Evolutionary conservation across 2,329 filamentous ascomycete genomes (phyloP).

Genomic region (Bipolaris bicolor): DNA sequence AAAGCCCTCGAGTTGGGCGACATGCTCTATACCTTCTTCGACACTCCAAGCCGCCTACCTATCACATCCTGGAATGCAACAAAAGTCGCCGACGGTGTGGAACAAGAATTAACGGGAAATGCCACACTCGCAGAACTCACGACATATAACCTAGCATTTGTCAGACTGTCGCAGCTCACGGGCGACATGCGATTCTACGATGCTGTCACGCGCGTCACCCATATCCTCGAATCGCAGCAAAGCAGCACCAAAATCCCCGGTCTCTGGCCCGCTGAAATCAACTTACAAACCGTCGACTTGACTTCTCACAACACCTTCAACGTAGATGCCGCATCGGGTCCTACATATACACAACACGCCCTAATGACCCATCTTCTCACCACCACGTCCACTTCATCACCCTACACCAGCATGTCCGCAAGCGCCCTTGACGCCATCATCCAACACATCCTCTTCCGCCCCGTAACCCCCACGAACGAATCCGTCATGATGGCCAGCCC

Average conservation of each 20-base stretch:
- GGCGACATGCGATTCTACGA: slow-evolving; percentile 53
- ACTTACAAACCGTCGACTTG: slow-evolving; percentile 31
- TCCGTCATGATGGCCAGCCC: slow-evolving; percentile 50
- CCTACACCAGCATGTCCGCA: slow-evolving; percentile 1
- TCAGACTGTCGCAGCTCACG: slow-evolving; percentile 51
- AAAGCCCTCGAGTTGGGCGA: slow-evolving; percentile 68
- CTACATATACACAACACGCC: not conserved
- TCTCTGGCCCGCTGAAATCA: slow-evolving; percentile 49
- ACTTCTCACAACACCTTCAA: slow-evolving; percentile 33
- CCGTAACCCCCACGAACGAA: slow-evolving; percentile 52
- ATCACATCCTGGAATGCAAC: slow-evolving; percentile 46
- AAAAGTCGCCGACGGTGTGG: slow-evolving; percentile 22
- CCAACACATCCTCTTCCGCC: slow-evolving; percentile 54
- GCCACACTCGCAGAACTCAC: slow-evolving; percentile 53
- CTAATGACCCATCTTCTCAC: not conserved
- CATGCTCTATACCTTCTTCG: slow-evolving; percentile 67
- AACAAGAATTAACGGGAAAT: slow-evolving; percentile 43
- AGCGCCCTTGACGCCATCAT: slow-evolving; percentile 49
- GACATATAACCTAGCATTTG: slow-evolving; percentile 52
- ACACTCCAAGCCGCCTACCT: slow-evolving; percentile 69
- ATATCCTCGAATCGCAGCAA: slow-evolving; percentile 49
- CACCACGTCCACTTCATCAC: slow-evolving; percentile 23
- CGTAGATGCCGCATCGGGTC: not conserved
- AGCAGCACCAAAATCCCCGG: slow-evolving; percentile 50
- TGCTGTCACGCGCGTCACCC: slow-evolving; percentile 49